Conservation (phyloP, 2,329 filamentous ascomycete species). For the Aphanoascus verrucosus region DNA sequence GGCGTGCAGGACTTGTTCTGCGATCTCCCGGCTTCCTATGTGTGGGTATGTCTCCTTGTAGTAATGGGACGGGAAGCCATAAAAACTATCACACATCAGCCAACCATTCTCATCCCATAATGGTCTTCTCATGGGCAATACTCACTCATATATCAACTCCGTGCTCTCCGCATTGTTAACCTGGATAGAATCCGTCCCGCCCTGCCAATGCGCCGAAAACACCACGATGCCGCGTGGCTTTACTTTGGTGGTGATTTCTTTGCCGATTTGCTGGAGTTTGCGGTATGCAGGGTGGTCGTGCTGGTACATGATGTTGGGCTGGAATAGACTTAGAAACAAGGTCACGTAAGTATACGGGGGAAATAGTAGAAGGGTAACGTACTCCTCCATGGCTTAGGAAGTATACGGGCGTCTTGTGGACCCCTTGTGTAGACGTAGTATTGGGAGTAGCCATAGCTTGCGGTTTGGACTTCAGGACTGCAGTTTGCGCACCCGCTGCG, state of each 20-base stretch:
- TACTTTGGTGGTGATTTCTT: slow-evolving; percentile 58
- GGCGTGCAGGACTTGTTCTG: slow-evolving; percentile 46
- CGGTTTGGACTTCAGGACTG: not conserved
- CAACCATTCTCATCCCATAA: not conserved
- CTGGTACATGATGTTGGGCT: slow-evolving; percentile 59
- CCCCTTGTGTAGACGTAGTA: not conserved
- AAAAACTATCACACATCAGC: slow-evolving; percentile 42
- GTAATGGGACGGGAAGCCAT: slow-evolving; percentile 59
- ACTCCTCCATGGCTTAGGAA: slow-evolving; percentile 43
- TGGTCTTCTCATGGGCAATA: not conserved
- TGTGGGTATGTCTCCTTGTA: slow-evolving; percentile 59
- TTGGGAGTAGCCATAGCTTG: not conserved
- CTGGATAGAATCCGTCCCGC: slow-evolving; percentile 43
- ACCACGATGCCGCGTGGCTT: slow-evolving; percentile 63
- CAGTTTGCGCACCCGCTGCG: not conserved
- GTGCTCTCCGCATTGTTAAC: slow-evolving; percentile 56
- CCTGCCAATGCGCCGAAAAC: slow-evolving; percentile 70
- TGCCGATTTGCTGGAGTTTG: slow-evolving; percentile 54
- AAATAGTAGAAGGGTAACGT: slow-evolving; percentile 16
- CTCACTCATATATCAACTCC: slow-evolving; percentile 58
- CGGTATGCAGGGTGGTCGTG: slow-evolving; percentile 55
- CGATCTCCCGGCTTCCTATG: slow-evolving; percentile 50
- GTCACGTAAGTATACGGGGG: not conserved
- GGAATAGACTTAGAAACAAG: not conserved
- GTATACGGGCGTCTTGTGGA: slow-evolving; percentile 39